phyloP scores from a whole-genome alignment of 225 moss, liverwort and hornwort species.

The Neckera pumila region DNA sequence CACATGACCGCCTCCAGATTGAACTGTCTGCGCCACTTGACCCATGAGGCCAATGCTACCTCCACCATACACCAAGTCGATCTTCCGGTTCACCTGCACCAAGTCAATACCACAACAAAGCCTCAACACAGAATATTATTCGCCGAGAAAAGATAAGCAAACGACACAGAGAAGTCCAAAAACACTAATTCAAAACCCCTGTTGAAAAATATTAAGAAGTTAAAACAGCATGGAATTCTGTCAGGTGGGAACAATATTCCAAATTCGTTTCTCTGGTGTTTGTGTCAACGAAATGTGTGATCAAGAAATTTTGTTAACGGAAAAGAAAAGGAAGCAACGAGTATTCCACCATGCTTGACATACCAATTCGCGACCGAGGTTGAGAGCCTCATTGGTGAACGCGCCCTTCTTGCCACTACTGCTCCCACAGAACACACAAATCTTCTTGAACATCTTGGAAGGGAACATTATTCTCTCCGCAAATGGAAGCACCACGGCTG shows the following conservation, averaged over 20 bases:
- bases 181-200: not conserved
- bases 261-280: too few relatives aligned
- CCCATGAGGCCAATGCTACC: conserved; percentile 90
- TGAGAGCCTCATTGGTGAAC: conserved; percentile 35
- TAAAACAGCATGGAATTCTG: not conserved
- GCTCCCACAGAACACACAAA: conserved; percentile 42
- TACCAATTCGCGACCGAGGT: conserved; percentile 42
- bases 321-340: not conserved
- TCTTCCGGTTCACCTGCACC: conserved; percentile 62
- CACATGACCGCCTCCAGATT: conserved; percentile 72
- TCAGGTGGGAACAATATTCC: not conserved
- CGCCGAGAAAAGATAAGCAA: not conserved
- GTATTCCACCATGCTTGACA: not conserved
- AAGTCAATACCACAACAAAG: not conserved
- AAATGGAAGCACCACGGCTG: not conserved
- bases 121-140: not conserved
- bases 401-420: conserved; percentile 40
- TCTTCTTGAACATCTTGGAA: conserved; percentile 37
- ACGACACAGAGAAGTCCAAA: not conserved
- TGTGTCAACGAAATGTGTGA: not conserved
- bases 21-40: conserved; percentile 68
- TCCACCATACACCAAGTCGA: conserved; percentile 92
- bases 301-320: too few relatives aligned
- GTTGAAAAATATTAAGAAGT: not conserved
- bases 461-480: not conserved